Base-by-base conservation (phyloP, 2,329 filamentous ascomycete genomes). In the Amylocarpus encephaloides region DNA sequence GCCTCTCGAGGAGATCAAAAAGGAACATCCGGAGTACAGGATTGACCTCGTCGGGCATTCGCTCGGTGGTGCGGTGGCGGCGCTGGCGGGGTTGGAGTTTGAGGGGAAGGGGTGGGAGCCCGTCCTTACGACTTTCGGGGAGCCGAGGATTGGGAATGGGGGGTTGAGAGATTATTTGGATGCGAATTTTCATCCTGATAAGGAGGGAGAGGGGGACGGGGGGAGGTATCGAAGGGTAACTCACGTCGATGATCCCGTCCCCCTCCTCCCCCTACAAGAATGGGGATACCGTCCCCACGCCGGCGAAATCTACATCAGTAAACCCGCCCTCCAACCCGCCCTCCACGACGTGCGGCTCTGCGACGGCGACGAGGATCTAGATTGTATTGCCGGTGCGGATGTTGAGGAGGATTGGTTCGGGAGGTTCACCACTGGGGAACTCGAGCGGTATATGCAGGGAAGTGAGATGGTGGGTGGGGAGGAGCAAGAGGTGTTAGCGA, bases 31-130 rank as follows among this genome's bases (percentile, higher is more conserved):
- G 0, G 71, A 78, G 19, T 92, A 94, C 61, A 72, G 81, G 36
- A 71, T 97, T 12, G 82, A 86, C 19, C 74, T 98, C 2, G 82
- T 95, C 0, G 93, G 93, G 0, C 93, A 98, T 67, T 95, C 6
- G 45, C 80, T 98, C 0, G 93, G 93, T 16, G 93, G 93, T 13
- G 91, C 93, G 0, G 88, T 98, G 1, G 92, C 93, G 2, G 85
- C 88, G 1, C 78, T 98, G 3, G 93, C 91, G 0, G 88, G 80
- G 1, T 74, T 96, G 29, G 93, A 98, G 64, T 78, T 95, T 63
- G 78, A 82, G 51, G 68, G 74, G 0, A 73, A 85, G n/a, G 88
- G 86, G 15, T 93, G 85, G 82, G 69, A 84, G 7, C 82, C 91
- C 2, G 56, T 76, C 12, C 81, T 95, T 36, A 97, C 92, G 5